Evolutionary conservation across 2,329 filamentous ascomycete genomes (phyloP), one percentile per base, ranked within the genome.

Genomic region (Aureobasidium pullulans): DNA sequence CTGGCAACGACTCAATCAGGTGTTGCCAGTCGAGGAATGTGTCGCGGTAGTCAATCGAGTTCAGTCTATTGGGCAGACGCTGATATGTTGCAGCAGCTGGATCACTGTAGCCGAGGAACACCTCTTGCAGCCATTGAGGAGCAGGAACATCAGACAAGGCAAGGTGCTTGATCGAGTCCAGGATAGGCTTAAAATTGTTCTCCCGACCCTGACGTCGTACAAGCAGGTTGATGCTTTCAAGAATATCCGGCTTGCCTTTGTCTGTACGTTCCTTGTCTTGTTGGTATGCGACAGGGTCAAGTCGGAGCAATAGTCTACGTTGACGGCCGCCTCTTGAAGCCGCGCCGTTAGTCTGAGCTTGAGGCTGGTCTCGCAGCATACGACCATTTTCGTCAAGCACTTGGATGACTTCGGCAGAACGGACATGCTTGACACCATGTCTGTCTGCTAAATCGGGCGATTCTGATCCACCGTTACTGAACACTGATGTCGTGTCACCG

Each of bases 11-110:
- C 72, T 94, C 90, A 44, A 93, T 81, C 37, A 99, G 79, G 77
- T 99, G 95, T 66, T 95, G 86, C 92, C 93, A 97, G 74, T 96
- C 86, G 61, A 97, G 74, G 71, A 99, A 96, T 0, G 94, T 97
- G 70, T 99, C 95, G 59, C 91, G 83, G 70, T 91, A 96, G 71
- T 99, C 91, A 57, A 99, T 78, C 59, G 83, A 89, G 67, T 85
- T 84, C 63, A 96, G 79, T 61, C 86, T 83, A 70, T 90, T 94
- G 1, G 88, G 76, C 15, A 99, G 76, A 53, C 90, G 86, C 63
- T 89, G 90, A 75, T 96, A 96, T 23, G 85, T 88, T 36, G 94
- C 94, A 61, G 89, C 87, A 32, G 90, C 83, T 60, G 94, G 93
- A 72, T 99, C 92, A 48, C 94, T 94, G 71, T 96, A 97, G 3